Base-by-base conservation (phyloP, 1,284 basidiomycete species). In the Trichosporon sp. region DNA sequence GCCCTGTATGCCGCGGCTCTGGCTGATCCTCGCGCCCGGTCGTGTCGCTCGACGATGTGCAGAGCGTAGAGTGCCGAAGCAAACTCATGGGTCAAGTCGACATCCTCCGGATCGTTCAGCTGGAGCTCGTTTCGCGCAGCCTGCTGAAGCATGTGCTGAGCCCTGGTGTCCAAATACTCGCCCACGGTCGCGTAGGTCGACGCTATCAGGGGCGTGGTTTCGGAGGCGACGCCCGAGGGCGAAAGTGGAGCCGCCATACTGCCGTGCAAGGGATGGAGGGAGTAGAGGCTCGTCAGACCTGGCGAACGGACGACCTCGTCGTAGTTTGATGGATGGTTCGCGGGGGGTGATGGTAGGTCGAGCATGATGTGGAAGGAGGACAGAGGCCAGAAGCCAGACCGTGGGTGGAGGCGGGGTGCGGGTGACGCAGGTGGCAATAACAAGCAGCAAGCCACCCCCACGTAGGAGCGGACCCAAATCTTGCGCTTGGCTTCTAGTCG, bases 1-100 rank as follows among this genome's bases (percentile, higher is more conserved):
- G 69, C 69, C 25, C 72, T 67, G 64, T 51, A 72, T 9, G 72
- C 72, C 3, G 72, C 72, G 1, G 72, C 72, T 12, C 72, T 67
- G 32, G 72, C 72, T 2, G 64, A 65, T 1, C 72, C 72, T 2
- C 72, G 69, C 9, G 65, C 65, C 7, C 64, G 62, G 66, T 72
- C 72, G 58, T 72, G 72, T 34, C 72, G 67, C 60, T 72, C 72
- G 32, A 72, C 72, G 53, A 72, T 66, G 67, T 72, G 72, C 38
- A 72, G 67, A 34, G 72, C 72, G 42, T 72, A 72, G 35, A 72
- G 53, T 15, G 62, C 60, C 35, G 63, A 65, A 2, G 67, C 72
- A 34, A 72, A 58, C 66, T 72, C 72, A 60, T 72, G 69, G 29
- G 72, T 72, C 9, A 72, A 21, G 67, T 72, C 72, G 5, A 67